Percentiles rank a stretch among this genome's conserved stretches.
These are phyloP conservation scores for Tuber brumale DNA, from an alignment of 495 filamentous ascomycete genomes.

Conservation along the genomic window DNA sequence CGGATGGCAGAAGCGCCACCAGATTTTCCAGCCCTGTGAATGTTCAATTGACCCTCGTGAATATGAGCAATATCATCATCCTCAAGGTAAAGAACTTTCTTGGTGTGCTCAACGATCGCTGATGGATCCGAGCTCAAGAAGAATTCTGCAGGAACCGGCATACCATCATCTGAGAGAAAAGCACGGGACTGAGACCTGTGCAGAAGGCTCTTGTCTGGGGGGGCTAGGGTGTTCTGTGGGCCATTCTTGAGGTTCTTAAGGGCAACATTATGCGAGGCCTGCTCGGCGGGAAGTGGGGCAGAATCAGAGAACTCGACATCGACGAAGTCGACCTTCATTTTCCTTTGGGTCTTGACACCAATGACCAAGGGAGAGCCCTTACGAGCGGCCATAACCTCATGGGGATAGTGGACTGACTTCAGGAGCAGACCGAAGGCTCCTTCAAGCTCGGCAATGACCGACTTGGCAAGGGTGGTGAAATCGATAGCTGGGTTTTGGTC, in stretches of 20 bases:
- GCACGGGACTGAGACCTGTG: conserved; percentile 97
- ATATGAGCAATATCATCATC: conserved; percentile 99
- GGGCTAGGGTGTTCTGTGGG: conserved; percentile 69
- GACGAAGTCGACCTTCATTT: conserved; percentile 99
- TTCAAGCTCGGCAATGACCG: conserved; percentile 95
- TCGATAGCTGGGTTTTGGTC: conserved; percentile 91
- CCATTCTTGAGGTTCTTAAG: conserved; percentile 65
- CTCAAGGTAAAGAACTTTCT: conserved; percentile 98
- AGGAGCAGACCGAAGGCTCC: conserved; percentile 93
- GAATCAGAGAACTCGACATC: conserved; percentile 95
- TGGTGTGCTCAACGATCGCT: conserved; percentile 97
- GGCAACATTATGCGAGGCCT: conserved; percentile 91
- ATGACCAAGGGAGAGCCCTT: conserved; percentile 97
- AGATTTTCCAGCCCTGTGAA: conserved; percentile 92
- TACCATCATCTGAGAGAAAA: conserved; percentile 95
- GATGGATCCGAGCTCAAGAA: conserved; percentile 97
- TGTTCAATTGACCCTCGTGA: conserved; percentile 96
- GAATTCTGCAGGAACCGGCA: conserved; percentile 96
- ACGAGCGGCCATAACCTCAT: conserved; percentile 93
- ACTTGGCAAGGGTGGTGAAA: conserved; percentile 92
- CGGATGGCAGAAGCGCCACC: conserved; percentile 95
- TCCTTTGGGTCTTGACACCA: conserved; percentile 88
- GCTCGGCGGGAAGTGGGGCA: conserved; percentile 78
- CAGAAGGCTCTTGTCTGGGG: conserved; percentile 91
- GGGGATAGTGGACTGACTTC: conserved; percentile 97